Evolutionary conservation across 768 basidiomycete species (phyloP), one percentile per base, ranked within the genome.

Genomic region (Sporobolomyces phaffii): DNA sequence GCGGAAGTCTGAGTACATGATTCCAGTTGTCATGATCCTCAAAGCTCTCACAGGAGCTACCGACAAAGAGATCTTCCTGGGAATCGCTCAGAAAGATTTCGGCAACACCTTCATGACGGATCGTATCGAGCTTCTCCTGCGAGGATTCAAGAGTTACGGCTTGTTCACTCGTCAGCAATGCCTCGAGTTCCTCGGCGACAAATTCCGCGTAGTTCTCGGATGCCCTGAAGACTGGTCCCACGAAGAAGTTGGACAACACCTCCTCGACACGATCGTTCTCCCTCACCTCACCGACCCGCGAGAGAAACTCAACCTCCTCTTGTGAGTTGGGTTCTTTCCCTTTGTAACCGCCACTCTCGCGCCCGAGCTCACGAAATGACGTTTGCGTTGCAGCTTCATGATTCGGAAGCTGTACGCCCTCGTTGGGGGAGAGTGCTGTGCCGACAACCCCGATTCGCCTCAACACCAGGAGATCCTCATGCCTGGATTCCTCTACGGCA

Each of bases 361-460:
- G 5, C 18, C 50, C 15, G 20, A 22, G n/a, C 9, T 14, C 48
- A 20, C 26, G 5, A 72, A 18, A n/a, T n/a, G n/a, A n/a, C n/a
- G n/a, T n/a, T 36, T 53, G 22, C 64, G 44, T 52, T 24, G 26
- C 74, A 97, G 93, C 41, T 97, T 92, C 81, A 98, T 98, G 96
- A 82, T 98, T 34, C 87, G 92, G 68, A 99, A 98, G 78, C 81
- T 99, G 17, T 98, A 90, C 74, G 84, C 90, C 2, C 80, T 91
- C 22, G 92, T 98, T 10, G 93, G 92, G 7, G 87, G 87, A 47
- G 84, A 87, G 47, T 96, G 90, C 72, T 89, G 88, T 73, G 83
- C 88, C 56, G 96, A 99, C 80, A 98, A 98, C 76, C 93, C 96
- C 7, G 96, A 99, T 82, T 98, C 93, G 1, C 92, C 96, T 65